Evolutionary conservation across 2,329 filamentous ascomycete species (phyloP).

Genomic region (Aspergillus sp.): DNA sequence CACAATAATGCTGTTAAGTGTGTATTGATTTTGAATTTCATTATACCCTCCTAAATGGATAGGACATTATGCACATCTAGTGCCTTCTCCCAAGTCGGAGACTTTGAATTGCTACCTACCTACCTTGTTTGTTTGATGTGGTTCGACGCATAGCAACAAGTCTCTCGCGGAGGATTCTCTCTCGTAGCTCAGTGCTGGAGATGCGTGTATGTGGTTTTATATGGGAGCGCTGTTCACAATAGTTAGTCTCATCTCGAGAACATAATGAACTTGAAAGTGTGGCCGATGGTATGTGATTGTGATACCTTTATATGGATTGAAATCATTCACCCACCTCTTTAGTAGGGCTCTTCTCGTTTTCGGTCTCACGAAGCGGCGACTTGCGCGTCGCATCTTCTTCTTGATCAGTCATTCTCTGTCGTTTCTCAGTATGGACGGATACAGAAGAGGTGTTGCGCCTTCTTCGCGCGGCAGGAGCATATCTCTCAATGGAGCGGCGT

Average conservation of each 20-base stretch:
- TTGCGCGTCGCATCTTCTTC: constrained; percentile 28
- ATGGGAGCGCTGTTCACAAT: neutral
- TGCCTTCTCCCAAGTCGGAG: neutral
- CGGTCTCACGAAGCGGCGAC: constrained; percentile 18
- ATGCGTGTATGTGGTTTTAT: constrained; percentile 22
- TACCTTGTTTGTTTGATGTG: constrained; percentile 20
- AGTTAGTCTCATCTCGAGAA: constrained; percentile 18
- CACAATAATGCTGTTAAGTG: neutral
- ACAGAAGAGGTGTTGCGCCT: constrained; percentile 44
- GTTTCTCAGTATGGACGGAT: constrained; percentile 43
- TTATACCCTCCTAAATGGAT: neutral
- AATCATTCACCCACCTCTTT: constrained; percentile 35
- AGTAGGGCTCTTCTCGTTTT: constrained; percentile 24
- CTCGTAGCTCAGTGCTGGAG: constrained; percentile 35
- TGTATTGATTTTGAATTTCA: neutral
- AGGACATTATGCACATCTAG: constrained; percentile 2
- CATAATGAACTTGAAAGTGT: no score
- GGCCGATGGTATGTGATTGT: neutral
- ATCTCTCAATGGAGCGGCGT: constrained; percentile 47
- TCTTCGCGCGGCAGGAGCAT: constrained; percentile 42
- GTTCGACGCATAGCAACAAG: constrained; percentile 36
- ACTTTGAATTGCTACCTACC: constrained; percentile 21
- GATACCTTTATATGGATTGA: constrained; percentile 14
- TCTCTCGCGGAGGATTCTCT: constrained; percentile 39
- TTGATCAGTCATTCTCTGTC: constrained; percentile 42